Percentiles rank a stretch among this genome's conserved stretches.
Evolutionary conservation across 2,329 filamentous ascomycete genomes (phyloP).

Genomic region (Fusarium sp.): DNA sequence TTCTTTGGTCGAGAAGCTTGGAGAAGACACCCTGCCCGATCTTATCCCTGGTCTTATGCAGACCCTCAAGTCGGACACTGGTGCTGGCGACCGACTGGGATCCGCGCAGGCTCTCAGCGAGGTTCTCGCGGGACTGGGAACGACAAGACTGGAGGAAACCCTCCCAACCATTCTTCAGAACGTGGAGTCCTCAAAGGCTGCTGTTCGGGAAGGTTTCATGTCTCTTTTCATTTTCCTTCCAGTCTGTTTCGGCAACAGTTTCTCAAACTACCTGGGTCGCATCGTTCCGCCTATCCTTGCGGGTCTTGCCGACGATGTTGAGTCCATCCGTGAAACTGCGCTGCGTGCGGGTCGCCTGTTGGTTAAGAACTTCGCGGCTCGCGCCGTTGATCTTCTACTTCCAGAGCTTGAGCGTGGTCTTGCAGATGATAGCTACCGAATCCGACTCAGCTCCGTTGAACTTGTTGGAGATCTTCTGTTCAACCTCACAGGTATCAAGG

Average conservation of each 20-base stretch:
- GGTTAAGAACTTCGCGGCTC: conserved; percentile 98
- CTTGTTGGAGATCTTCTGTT: conserved; percentile 96
- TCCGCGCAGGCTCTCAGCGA: conserved; percentile 97
- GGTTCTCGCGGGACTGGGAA: conserved; percentile 95
- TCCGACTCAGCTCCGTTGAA: conserved; percentile 97
- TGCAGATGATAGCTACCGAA: conserved; percentile 97
- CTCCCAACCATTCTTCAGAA: conserved; percentile 97
- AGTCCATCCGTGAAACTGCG: conserved; percentile 97
- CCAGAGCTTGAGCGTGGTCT: conserved; percentile 96
- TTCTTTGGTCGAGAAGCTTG: conserved; percentile 97
- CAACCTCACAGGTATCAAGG: conserved; percentile 95
- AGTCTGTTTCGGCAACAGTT: conserved; percentile 98
- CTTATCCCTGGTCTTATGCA: conserved; percentile 98
- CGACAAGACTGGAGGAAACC: conserved; percentile 92
- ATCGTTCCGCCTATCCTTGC: conserved; percentile 96
- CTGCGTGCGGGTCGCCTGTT: conserved; percentile 92
- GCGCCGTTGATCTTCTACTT: conserved; percentile 92
- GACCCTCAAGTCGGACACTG: conserved; percentile 96
- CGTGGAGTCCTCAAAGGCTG: conserved; percentile 89
- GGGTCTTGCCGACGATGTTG: conserved; percentile 94
- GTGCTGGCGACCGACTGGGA: conserved; percentile 94
- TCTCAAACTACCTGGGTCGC: conserved; percentile 92
- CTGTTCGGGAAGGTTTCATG: conserved; percentile 98
- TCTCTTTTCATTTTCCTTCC: conserved; percentile 99
- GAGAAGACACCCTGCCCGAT: conserved; percentile 95